These are phyloP conservation scores for Alternaria brassicicola DNA, from an alignment of 2,329 filamentous ascomycete species.

Conservation along the genomic window DNA sequence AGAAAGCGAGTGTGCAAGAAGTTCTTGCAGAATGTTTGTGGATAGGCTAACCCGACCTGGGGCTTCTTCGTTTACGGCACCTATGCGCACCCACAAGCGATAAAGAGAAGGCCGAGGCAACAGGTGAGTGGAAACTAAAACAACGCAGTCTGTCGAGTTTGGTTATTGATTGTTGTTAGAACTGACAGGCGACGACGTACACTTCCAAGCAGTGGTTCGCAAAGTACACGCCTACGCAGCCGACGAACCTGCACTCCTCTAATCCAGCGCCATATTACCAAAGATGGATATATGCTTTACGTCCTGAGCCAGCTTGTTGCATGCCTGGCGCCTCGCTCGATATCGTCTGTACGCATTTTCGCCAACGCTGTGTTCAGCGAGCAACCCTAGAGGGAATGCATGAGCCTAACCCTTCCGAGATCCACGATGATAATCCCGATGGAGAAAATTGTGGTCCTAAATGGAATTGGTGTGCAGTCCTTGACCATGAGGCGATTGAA, in stretches of 20 bases:
- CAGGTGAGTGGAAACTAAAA: background rate
- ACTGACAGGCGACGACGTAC: no score
- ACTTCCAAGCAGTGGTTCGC: no score
- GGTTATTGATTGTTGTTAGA: no score
- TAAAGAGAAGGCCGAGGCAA: background rate
- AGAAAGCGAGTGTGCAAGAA: background rate
- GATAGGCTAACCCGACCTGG: conserved; percentile 2
- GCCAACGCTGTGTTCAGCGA: background rate
- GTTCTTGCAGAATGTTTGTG: background rate
- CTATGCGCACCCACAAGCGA: conserved; percentile 1
- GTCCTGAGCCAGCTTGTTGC: conserved; percentile 1
- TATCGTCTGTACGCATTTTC: conserved; percentile 11
- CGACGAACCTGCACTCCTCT: conserved; percentile 5
- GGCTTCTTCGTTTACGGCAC: conserved; percentile 10
- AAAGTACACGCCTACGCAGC: conserved; percentile 8
- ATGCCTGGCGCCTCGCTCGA: conserved; percentile 11
- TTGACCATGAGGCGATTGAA: conserved; percentile 10
- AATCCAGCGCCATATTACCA: conserved; percentile 12
- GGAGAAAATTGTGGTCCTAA: conserved; percentile 8
- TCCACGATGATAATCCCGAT: background rate
- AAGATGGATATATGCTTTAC: conserved; percentile 8
- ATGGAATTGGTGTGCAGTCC: conserved; percentile 4
- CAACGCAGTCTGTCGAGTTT: no score
- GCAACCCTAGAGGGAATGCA: background rate
- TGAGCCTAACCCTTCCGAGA: background rate